Percentiles rank a stretch among this genome's conserved stretches.
phyloP scores from a whole-genome alignment of 441 rosid species.

The Sinapis alba region DNA sequence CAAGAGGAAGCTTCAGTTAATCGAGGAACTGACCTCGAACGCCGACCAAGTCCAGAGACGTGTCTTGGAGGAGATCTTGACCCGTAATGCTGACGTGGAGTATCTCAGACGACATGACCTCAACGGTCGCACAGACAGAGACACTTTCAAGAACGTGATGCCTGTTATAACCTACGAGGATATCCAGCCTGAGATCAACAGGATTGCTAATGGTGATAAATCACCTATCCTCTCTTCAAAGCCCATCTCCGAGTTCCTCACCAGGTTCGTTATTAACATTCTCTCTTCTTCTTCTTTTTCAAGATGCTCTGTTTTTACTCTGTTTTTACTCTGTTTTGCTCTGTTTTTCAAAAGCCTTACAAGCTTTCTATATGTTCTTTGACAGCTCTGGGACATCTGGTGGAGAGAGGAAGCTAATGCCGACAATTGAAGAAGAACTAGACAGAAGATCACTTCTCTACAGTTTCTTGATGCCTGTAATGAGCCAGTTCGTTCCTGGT shows the following conservation, averaged over 20 bases:
- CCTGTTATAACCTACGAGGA: not conserved
- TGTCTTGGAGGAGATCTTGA: conserved; percentile 68
- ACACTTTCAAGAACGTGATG: conserved; percentile 59
- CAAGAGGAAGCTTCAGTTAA: conserved; percentile 58
- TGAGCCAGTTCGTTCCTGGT: conserved; percentile 76
- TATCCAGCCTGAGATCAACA: conserved; percentile 55
- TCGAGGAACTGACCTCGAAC: conserved; percentile 74
- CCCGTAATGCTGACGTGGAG: conserved; percentile 83
- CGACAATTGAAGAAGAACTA: conserved; percentile 89
- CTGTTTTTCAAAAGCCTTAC: not conserved
- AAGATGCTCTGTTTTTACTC: conserved; percentile 1
- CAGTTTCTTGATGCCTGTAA: conserved; percentile 87
- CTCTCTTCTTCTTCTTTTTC: not conserved
- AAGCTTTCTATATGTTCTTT: not conserved
- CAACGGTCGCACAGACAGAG: conserved; percentile 55
- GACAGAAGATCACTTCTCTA: conserved; percentile 73
- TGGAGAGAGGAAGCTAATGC: conserved; percentile 93
- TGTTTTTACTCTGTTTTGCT: not conserved
- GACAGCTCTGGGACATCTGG: conserved; percentile 94
- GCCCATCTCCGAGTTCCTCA: conserved; percentile 92
- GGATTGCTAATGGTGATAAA: conserved; percentile 86
- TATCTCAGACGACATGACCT: conserved; percentile 68
- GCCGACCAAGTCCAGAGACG: conserved; percentile 69
- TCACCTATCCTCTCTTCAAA: conserved; percentile 76
- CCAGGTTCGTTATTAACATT: conserved; percentile 54